Evolutionary conservation across 2,329 filamentous ascomycete genomes (phyloP).

Genomic region (Ophiostoma himal-ulmi): DNA sequence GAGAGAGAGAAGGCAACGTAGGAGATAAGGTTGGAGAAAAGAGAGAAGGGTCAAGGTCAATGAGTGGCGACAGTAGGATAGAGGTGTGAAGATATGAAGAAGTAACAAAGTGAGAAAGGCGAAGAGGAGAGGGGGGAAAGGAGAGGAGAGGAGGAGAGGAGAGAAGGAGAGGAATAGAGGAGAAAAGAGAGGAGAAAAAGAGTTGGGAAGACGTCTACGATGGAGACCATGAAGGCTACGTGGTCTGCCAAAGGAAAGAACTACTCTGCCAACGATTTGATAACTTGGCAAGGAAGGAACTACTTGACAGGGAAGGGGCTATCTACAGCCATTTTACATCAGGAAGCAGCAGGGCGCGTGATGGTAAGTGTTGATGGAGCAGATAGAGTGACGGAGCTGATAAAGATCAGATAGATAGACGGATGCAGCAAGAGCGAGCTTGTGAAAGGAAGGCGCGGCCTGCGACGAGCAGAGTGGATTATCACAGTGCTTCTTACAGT

Average conservation of each 20-base stretch:
- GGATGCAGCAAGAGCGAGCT: neutral
- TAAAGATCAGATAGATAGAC: neutral
- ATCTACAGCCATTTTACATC: neutral
- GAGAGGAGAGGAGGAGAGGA: neutral
- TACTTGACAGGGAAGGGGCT: neutral
- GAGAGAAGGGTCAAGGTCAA: neutral
- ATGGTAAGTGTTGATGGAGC: neutral
- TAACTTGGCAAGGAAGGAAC: neutral
- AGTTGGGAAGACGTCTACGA: neutral
- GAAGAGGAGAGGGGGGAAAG: neutral
- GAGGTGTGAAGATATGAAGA: neutral
- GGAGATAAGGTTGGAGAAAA: neutral
- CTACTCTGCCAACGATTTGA: neutral
- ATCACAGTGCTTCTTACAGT: neutral
- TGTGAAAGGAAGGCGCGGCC: neutral
- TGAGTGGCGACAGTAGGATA: neutral
- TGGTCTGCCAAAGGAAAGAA: neutral
- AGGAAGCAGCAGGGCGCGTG: neutral
- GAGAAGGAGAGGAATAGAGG: neutral
- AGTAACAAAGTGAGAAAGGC: neutral
- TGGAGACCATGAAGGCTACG: neutral
- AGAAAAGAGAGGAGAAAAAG: neutral
- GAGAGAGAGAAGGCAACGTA: neutral
- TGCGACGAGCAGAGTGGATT: neutral
- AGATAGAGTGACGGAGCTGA: neutral